A percentile compares a stretch with the other conserved stretches of the same genome.
Conservation (phyloP, 805 yeast genomes). For the Wickerhamomyces rabaulensis region DNA sequence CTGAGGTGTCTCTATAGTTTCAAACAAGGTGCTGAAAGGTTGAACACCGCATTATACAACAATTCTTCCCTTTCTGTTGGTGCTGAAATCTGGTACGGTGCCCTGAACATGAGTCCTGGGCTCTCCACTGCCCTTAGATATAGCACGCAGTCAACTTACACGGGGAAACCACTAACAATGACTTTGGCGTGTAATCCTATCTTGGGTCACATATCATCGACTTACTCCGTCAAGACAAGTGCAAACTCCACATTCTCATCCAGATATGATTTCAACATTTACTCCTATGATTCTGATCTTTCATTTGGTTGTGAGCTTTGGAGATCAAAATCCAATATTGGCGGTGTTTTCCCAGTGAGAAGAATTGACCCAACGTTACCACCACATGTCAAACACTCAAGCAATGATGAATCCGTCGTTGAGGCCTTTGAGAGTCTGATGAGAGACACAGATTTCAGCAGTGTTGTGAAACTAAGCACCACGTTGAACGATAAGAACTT, state of each 20-base stretch:
- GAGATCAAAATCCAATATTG: conserved; percentile 34
- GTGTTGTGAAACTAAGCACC: conserved; percentile 71
- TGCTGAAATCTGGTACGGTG: conserved; percentile 85
- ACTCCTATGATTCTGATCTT: conserved; percentile 83
- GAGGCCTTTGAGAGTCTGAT: conserved; percentile 47
- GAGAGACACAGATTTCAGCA: conserved; percentile 50
- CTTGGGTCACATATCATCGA: conserved; percentile 81
- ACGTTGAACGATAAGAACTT: conserved; percentile 58
- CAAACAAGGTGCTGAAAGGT: conserved; percentile 30
- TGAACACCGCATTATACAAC: conserved; percentile 41
- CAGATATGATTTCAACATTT: conserved; percentile 82
- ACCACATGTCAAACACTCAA: conserved; percentile 26
- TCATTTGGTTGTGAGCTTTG: conserved; percentile 84
- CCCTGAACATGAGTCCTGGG: conserved; percentile 82
- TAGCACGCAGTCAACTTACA: conserved; percentile 76
- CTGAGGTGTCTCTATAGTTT: conserved; percentile 73
- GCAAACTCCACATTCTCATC: conserved; percentile 73
- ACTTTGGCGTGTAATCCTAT: conserved; percentile 85
- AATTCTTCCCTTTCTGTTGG: conserved; percentile 72
- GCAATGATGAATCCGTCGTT: conserved; percentile 36
- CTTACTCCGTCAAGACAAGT: conserved; percentile 81
- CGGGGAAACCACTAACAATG: conserved; percentile 86
- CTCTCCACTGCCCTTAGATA: conserved; percentile 80
- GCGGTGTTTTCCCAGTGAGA: conserved; percentile 4
- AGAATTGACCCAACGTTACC: conserved; percentile 24